A percentile compares a stretch with the other conserved stretches of the same genome.
These are phyloP conservation scores for Bretziella fagacearum DNA, from an alignment of 2,329 filamentous ascomycete species.

Conservation along the genomic window DNA sequence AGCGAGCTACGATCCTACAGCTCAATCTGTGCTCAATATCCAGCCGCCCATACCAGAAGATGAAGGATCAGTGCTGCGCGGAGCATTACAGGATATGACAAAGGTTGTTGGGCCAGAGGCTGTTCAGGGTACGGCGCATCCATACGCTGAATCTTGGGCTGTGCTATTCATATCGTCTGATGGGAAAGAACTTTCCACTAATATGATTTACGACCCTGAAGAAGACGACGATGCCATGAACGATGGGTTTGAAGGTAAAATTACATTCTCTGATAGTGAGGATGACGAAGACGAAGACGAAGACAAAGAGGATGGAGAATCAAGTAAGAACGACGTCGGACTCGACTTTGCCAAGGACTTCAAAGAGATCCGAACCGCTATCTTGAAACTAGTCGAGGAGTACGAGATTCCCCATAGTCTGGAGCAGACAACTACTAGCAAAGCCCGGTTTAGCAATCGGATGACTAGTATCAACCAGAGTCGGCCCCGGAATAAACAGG, in stretches of 20 bases:
- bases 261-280: neutral
- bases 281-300: constrained; percentile 1
- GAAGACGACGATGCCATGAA: constrained; percentile 34
- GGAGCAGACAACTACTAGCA: constrained; percentile 37
- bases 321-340: constrained; percentile 24
- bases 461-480: constrained; percentile 44
- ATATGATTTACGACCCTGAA: constrained; percentile 56
- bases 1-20: neutral
- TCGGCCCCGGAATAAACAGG: constrained; percentile 24
- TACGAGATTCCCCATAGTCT: constrained; percentile 60
- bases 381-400: constrained; percentile 65
- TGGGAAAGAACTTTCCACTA: constrained; percentile 49
- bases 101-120: constrained; percentile 47
- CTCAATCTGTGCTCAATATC: neutral
- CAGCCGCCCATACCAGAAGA: constrained; percentile 33
- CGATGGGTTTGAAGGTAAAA: neutral
- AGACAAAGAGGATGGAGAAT: constrained; percentile 25
- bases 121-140: constrained; percentile 53
- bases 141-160: constrained; percentile 68
- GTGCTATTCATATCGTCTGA: constrained; percentile 63
- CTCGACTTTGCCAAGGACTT: constrained; percentile 62
- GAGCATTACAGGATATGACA: constrained; percentile 54
- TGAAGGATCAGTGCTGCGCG: constrained; percentile 46
- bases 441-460: constrained; percentile 53
- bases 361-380: constrained; percentile 62